Conservation (phyloP, 257 asterid species). For the Echites panduratus region DNA sequence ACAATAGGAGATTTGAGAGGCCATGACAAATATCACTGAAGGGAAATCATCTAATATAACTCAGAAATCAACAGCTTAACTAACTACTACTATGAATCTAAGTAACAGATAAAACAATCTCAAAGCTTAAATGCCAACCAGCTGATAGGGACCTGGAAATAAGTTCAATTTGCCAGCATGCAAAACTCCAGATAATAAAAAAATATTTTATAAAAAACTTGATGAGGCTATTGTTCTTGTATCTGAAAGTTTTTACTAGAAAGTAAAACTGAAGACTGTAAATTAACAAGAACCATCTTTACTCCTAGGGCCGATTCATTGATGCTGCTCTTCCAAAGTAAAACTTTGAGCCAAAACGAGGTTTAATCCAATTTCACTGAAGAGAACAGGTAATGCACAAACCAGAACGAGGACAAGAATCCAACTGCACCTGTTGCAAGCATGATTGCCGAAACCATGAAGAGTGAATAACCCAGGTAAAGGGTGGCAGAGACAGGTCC, state of each 20-base stretch:
- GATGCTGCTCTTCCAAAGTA: constrained; percentile 14
- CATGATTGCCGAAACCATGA: constrained; percentile 80
- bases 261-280: constrained; percentile 8
- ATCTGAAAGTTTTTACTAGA: constrained; percentile 20
- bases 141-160: neutral
- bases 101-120: neutral
- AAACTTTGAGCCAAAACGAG: constrained; percentile 1
- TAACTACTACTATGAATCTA: constrained; percentile 7
- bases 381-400: constrained; percentile 82
- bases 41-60: neutral
- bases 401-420: constrained; percentile 83
- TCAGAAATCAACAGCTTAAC: neutral
- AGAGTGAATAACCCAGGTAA: constrained; percentile 74
- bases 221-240: constrained; percentile 20
- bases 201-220: constrained; percentile 28
- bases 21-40: neutral
- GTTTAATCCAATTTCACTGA: constrained; percentile 78
- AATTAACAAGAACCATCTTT: constrained; percentile 20
- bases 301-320: constrained; percentile 12
- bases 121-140: neutral
- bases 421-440: constrained; percentile 88
- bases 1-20: neutral
- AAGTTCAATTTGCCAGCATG: constrained; percentile 1
- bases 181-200: constrained; percentile 8
- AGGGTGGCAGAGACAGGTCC: constrained; percentile 86